phyloP scores from a whole-genome alignment of 805 yeast genomes.

The Candida chauliodis region DNA sequence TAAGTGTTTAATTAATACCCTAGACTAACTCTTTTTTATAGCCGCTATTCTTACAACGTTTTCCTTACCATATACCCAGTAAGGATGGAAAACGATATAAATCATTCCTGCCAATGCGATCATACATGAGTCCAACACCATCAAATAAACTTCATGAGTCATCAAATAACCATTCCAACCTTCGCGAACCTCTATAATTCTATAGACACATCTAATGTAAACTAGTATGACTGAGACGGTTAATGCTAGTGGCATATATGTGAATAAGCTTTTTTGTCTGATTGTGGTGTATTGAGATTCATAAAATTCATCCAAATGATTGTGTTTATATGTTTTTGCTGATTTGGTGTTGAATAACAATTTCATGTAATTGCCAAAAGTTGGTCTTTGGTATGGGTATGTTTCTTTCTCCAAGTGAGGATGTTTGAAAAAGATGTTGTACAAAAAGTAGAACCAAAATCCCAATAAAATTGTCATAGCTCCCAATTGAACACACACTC shows the following conservation, averaged over 20 bases:
- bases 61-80: slow-evolving; percentile 28
- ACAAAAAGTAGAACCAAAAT: slow-evolving; percentile 36
- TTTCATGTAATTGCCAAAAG: slow-evolving; percentile 24
- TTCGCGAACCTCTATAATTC: slow-evolving; percentile 38
- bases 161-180: slow-evolving; percentile 37
- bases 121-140: slow-evolving; percentile 39
- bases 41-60: slow-evolving; percentile 24
- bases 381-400: slow-evolving; percentile 16
- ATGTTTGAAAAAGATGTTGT: slow-evolving; percentile 28
- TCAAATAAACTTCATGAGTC: slow-evolving; percentile 32
- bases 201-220: slow-evolving; percentile 35
- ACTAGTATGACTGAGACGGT: slow-evolving; percentile 29
- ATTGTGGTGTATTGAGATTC: slow-evolving; percentile 22
- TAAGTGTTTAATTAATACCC: no score
- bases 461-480: slow-evolving; percentile 35
- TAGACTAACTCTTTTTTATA: slow-evolving; percentile 22
- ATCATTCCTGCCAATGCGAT: slow-evolving; percentile 33
- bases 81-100: slow-evolving; percentile 39
- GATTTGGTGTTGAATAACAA: slow-evolving; percentile 25
- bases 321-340: slow-evolving; percentile 18
- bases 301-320: slow-evolving; percentile 27
- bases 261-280: slow-evolving; percentile 23
- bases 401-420: slow-evolving; percentile 10
- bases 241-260: slow-evolving; percentile 32
- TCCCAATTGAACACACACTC: slow-evolving; percentile 34